Percentiles rank a stretch among this genome's conserved stretches.
These are phyloP conservation scores for Thielaviopsis populi DNA, from an alignment of 2,329 filamentous ascomycete genomes.

Conservation along the genomic window DNA sequence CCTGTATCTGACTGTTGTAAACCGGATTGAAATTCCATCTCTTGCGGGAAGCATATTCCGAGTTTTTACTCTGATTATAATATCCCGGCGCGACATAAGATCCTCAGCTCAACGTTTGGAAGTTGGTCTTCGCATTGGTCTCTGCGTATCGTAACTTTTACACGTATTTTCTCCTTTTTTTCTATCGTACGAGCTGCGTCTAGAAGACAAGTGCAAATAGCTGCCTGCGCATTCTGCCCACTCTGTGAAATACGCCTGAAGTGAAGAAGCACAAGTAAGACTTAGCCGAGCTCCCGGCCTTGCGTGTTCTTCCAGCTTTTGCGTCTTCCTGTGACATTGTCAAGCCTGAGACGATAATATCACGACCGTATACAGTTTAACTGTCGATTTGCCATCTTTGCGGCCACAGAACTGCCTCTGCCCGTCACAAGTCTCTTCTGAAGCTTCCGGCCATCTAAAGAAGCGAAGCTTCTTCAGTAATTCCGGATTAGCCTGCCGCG, in stretches of 20 bases:
- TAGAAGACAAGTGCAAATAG: conserved; percentile 7
- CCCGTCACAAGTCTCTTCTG: not conserved
- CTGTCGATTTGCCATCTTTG: not conserved
- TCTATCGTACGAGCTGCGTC: conserved; percentile 4
- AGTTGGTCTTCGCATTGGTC: not conserved
- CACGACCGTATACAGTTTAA: not conserved
- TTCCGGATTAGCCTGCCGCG: not conserved
- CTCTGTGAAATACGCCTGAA: conserved; percentile 5
- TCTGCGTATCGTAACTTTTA: conserved; percentile 4
- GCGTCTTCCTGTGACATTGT: not conserved
- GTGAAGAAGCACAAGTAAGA: conserved; percentile 5
- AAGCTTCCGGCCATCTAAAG: not conserved
- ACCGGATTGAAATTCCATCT: not conserved
- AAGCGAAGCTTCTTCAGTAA: not conserved
- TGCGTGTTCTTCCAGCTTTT: not conserved
- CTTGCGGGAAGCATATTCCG: not conserved
- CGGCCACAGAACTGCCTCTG: not conserved
- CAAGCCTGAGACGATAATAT: not conserved
- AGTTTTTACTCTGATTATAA: conserved; percentile 5
- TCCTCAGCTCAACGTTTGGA: not conserved
- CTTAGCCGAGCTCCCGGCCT: not conserved
- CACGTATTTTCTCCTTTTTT: conserved; percentile 4
- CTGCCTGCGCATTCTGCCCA: conserved; percentile 2
- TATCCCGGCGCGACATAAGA: not conserved
- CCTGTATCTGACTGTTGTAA: conserved; percentile 4